phyloP scores from a whole-genome alignment of 306 rosid genomes.

The Casuarina cunninghamiana region DNA sequence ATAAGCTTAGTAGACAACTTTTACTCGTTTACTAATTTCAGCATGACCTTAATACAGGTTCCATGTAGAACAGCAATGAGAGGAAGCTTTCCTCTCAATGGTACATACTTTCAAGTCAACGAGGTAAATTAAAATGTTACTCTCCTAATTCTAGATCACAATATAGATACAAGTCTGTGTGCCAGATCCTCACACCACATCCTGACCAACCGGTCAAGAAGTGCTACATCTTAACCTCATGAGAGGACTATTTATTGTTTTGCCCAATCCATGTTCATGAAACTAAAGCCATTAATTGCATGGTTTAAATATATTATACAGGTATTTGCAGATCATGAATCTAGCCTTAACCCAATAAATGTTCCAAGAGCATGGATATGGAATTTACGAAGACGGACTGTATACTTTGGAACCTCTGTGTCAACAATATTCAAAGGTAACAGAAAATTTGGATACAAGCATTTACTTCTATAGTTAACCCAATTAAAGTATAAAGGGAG shows the following conservation, averaged over 20 bases:
- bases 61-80: slow-evolving; percentile 93
- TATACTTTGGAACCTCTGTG: slow-evolving; percentile 88
- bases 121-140: slow-evolving; percentile 49
- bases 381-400: slow-evolving; percentile 80
- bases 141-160: neutral
- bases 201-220: neutral
- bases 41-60: slow-evolving; percentile 44
- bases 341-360: slow-evolving; percentile 66
- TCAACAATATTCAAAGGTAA: slow-evolving; percentile 73
- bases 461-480: slow-evolving; percentile 24
- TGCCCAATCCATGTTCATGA: neutral
- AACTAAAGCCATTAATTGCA: neutral
- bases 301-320: slow-evolving; percentile 30
- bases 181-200: slow-evolving; percentile 3
- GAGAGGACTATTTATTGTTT: slow-evolving; percentile 3
- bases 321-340: slow-evolving; percentile 83
- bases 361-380: slow-evolving; percentile 89
- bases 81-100: slow-evolving; percentile 93
- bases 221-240: neutral
- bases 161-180: neutral
- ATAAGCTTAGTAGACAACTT: slow-evolving; percentile 12
- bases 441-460: slow-evolving; percentile 11
- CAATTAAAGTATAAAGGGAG: slow-evolving; percentile 4
- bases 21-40: slow-evolving; percentile 20
- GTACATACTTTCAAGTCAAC: slow-evolving; percentile 92